Evolutionary conservation across 2,329 filamentous ascomycete species (phyloP), one percentile per base, ranked within the genome.

Genomic region (Sporothrix pallida): DNA sequence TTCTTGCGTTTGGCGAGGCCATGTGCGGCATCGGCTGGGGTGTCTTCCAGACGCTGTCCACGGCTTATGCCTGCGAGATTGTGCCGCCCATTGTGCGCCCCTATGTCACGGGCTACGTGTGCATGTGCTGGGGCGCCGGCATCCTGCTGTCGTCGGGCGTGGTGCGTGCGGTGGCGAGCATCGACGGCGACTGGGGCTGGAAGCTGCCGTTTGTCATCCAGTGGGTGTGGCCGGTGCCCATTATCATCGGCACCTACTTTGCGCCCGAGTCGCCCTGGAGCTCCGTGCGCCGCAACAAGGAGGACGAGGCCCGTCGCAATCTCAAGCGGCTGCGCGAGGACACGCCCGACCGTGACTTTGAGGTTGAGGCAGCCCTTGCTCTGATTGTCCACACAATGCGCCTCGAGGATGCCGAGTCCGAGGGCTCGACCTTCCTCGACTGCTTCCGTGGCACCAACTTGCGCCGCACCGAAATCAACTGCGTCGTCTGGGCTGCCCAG

Each of bases 261-360:
- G 82, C 83, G 5, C 85, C 84, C 1, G 85, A 86, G 75, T 84
- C 82, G 44, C 85, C 84, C 0, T 86, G 84, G 83, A 85, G 81
- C 80, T 80, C 83, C 2, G 82, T 86, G 31, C 81, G 84, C 5
- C 77, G 80, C 2, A 82, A 81, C 7, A 80, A 80, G 7, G 75
- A 80, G 8, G 80, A 81, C 3, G 78, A 81, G 26, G 84, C 84
- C 12, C 65, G 65, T 9, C 20, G 15, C 13, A 54, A 20, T 6
- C 52, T 60, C 17, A 23, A 26, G 15, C 52, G 65, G 1, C 70
- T 7, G 78, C 80, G 65, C 76, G 77, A 31, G 78, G 82, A 84
- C 2, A 76, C 78, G n/a, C 78, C 65, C 76, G 70, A 70, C 42
- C 77, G 73, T 44, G 77, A 62, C 15, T 48, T 71, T 4, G 67